These are phyloP conservation scores for Eucalyptus sideroxylon DNA, from an alignment of 345 rosid genomes.

Conservation along the genomic window DNA sequence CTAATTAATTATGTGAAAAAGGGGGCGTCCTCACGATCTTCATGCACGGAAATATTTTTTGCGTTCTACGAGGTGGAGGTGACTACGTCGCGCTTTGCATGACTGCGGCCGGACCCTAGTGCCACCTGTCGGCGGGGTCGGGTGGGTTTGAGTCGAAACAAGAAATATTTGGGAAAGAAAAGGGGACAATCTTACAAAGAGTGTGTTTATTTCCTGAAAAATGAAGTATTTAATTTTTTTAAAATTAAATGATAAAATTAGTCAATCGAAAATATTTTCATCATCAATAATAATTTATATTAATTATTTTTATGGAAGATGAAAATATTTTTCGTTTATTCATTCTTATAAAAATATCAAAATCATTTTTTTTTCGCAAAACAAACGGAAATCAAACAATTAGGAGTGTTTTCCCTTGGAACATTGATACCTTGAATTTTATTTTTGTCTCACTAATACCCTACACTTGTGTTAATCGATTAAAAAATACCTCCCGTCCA, in stretches of 20 bases:
- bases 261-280: too few relatives aligned
- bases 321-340: too few relatives aligned
- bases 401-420: too few relatives aligned
- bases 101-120: background rate
- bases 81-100: background rate
- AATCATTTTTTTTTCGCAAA: accelerated
- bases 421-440: background rate
- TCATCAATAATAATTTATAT: too few relatives aligned
- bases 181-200: background rate
- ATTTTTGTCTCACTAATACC: background rate
- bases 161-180: background rate
- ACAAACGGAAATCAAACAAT: accelerated
- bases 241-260: too few relatives aligned
- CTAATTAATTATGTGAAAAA: background rate
- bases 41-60: background rate
- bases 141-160: background rate
- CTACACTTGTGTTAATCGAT: background rate
- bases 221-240: too few relatives aligned
- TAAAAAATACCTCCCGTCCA: background rate
- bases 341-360: too few relatives aligned
- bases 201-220: too few relatives aligned
- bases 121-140: background rate
- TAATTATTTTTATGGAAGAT: too few relatives aligned
- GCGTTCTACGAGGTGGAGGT: background rate
- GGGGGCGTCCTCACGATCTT: background rate